These are phyloP conservation scores for Camillea tinctor DNA, from an alignment of 2,329 filamentous ascomycete species.

Conservation along the genomic window DNA sequence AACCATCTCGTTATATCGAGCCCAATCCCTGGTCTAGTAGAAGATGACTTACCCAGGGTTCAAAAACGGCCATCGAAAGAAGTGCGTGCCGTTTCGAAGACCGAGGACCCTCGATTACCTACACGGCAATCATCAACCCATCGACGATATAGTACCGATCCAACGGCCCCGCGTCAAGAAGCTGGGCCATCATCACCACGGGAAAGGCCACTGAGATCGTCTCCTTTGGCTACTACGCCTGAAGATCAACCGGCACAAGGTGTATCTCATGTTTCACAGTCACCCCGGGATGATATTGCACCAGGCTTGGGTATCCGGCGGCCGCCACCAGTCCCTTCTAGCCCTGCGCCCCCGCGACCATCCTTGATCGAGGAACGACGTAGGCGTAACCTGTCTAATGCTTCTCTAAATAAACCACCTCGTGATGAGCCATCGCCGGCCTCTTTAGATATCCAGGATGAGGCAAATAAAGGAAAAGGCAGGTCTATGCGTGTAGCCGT, in stretches of 20 bases:
- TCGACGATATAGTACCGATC: conserved; percentile 40
- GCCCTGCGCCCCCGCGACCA: conserved; percentile 47
- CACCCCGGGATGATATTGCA: conserved; percentile 45
- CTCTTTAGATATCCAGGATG: conserved; percentile 36
- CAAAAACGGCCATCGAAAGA: conserved; percentile 36
- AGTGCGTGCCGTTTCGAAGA: conserved; percentile 29
- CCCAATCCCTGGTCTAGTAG: conserved; percentile 77
- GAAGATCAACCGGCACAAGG: conserved; percentile 35
- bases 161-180: conserved; percentile 37
- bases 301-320: conserved; percentile 55
- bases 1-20: conserved; percentile 67
- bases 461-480: conserved; percentile 31
- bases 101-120: conserved; percentile 30
- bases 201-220: conserved; percentile 41
- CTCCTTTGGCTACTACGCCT: conserved; percentile 43
- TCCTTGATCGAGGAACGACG: conserved; percentile 36
- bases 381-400: conserved; percentile 40
- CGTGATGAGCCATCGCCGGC: conserved; percentile 36
- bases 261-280: conserved; percentile 31
- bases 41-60: conserved; percentile 64
- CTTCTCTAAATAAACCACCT: conserved; percentile 35
- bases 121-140: conserved; percentile 38
- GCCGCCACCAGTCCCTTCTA: conserved; percentile 44
- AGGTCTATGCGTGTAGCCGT: conserved; percentile 33
- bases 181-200: conserved; percentile 40